These are phyloP conservation scores for Solanum pimpinellifolium DNA, from an alignment of 257 asterid genomes.

Conservation along the genomic window DNA sequence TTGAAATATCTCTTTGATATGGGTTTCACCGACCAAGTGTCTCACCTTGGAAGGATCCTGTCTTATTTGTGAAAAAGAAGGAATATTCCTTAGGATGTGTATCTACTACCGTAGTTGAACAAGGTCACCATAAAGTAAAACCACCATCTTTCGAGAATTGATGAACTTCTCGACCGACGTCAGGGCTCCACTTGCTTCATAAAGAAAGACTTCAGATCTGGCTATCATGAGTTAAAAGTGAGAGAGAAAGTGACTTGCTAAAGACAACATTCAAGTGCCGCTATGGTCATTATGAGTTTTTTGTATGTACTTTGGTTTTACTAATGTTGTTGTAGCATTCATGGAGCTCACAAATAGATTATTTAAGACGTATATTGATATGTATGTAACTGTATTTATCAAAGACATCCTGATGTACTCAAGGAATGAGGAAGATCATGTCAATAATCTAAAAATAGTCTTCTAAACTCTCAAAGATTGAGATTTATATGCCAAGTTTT, in stretches of 20 bases:
- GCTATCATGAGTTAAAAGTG: background rate
- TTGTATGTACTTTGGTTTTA: background rate
- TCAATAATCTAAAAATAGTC: no score
- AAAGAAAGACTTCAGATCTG: background rate
- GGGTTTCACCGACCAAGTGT: background rate
- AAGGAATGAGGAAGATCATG: background rate
- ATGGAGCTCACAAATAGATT: background rate
- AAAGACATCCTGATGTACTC: background rate
- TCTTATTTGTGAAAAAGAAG: no score
- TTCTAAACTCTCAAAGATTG: background rate
- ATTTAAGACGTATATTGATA: background rate
- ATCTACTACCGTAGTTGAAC: background rate
- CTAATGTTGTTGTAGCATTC: background rate
- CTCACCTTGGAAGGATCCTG: background rate
- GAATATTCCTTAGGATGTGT: no score
- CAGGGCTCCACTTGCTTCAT: background rate
- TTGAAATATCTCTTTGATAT: background rate
- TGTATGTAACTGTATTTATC: background rate
- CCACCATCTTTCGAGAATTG: background rate
- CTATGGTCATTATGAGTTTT: background rate
- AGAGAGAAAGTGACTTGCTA: background rate
- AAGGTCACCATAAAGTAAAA: background rate
- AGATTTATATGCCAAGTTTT: background rate
- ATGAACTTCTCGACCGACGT: background rate
- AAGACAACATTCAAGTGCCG: background rate